These are phyloP conservation scores for Serendipita indica DNA, from an alignment of 768 basidiomycete genomes.

Conservation along the genomic window DNA sequence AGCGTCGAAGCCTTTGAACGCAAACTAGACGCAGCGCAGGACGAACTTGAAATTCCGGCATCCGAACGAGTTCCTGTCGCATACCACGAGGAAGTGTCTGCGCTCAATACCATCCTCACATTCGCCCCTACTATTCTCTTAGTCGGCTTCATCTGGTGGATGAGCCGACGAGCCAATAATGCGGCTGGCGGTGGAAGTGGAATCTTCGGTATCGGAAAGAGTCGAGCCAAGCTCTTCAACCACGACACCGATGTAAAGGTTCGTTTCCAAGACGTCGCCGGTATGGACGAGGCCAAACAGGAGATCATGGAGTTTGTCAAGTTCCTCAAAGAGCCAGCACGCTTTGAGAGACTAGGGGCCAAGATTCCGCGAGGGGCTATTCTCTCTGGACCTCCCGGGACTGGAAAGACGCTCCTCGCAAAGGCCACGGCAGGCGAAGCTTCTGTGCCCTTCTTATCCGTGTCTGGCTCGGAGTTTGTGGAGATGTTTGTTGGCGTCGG, in stretches of 20 bases:
- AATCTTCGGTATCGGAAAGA: slow-evolving; percentile 96
- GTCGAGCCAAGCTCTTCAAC: slow-evolving; percentile 87
- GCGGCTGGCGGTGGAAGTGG: slow-evolving; percentile 59
- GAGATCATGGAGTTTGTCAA: slow-evolving; percentile 99
- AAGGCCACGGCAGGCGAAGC: slow-evolving; percentile 99
- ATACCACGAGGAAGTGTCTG: slow-evolving; percentile 88
- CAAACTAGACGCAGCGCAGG: slow-evolving; percentile 85
- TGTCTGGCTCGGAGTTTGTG: slow-evolving; percentile 97
- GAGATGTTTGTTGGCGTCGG: slow-evolving; percentile 99
- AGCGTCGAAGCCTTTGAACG: slow-evolving; percentile 94
- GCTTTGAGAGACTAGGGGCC: slow-evolving; percentile 91
- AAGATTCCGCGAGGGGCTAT: slow-evolving; percentile 96
- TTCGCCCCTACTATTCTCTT: slow-evolving; percentile 93
- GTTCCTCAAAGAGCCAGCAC: slow-evolving; percentile 88
- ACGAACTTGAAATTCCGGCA: slow-evolving; percentile 80
- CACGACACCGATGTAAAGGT: slow-evolving; percentile 88
- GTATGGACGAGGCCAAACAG: slow-evolving; percentile 99
- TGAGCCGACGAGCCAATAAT: slow-evolving; percentile 55
- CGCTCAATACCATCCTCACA: slow-evolving; percentile 64
- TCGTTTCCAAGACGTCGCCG: slow-evolving; percentile 93
- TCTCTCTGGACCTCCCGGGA: slow-evolving; percentile 90
- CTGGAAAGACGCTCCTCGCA: slow-evolving; percentile 93
- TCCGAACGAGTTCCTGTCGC: slow-evolving; percentile 92
- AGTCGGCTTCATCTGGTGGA: slow-evolving; percentile 77
- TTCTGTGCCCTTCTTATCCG: slow-evolving; percentile 92